Base-by-base conservation (phyloP, 2,329 filamentous ascomycete genomes). In the Esteya vermicola region DNA sequence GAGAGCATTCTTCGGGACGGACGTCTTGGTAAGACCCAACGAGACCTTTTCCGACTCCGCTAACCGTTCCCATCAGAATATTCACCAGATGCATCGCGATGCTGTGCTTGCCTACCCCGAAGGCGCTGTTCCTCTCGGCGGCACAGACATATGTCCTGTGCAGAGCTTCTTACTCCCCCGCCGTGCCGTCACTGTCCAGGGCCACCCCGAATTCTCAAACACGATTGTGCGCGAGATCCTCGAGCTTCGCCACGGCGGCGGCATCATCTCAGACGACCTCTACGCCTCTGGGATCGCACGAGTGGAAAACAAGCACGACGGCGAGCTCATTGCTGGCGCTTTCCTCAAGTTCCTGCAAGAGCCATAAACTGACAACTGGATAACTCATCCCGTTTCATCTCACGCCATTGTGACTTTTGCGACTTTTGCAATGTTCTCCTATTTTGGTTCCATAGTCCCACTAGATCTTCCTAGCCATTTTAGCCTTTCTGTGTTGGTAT, bases 61-160 rank as follows among this genome's bases (percentile, higher is more conserved):
- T 23, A 4, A 21, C 26, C 8, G 8, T 26, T 26, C 39, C 14
- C 18, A 12, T 19, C 50, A 82, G 78, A 67, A 67, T 20, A 72
- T 93, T 45, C 80, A 88, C 55, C 84, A 93, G 58, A 89, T 93
- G 82, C 85, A 94, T 58, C 74, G 77, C 47, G 85, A 95, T 54
- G 72, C 81, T 28, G 80, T 89, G 6, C 70, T 68, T 49, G 59
- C 66, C 19, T 74, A 75, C 40, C 84, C 85, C 0, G 52, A 64
- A 6, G 72, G 68, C 40, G 70, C 79, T 3, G 65, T 78, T 41
- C 58, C 65, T 3, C 65, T 93, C 2, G 85, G 75, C 3, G 69
- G 66, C 31, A 81, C 81, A 2, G 66, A 69, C 4, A 60, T 67
- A 34, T 93, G 85, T 60, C 61, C 67, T 9, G 76, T 85, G n/a